A percentile compares a stretch with the other conserved stretches of the same genome.
These are phyloP conservation scores for Spironucleus salmonicida DNA, from an alignment of 208 protist genomes.

Conservation along the genomic window DNA sequence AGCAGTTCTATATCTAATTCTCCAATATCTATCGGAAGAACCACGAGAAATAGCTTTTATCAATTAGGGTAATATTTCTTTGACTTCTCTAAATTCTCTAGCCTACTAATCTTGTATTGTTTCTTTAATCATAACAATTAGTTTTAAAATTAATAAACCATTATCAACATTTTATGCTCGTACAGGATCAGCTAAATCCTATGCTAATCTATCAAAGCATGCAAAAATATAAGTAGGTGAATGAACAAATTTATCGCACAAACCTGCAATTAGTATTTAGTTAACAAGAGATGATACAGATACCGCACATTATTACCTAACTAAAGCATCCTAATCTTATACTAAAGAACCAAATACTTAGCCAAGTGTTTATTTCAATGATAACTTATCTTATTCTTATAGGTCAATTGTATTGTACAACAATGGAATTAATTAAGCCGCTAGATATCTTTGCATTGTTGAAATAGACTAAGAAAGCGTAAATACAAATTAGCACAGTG, in stretches of 20 bases:
- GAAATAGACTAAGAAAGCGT: background rate
- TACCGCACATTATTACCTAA: background rate
- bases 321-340: background rate
- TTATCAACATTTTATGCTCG: background rate
- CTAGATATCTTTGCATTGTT: background rate
- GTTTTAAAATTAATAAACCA: background rate
- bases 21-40: slow-evolving; percentile 15
- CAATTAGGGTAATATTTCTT: slow-evolving; percentile 4
- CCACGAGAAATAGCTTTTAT: slow-evolving; percentile 15
- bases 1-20: background rate
- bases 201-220: background rate
- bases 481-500: background rate
- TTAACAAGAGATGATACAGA: background rate
- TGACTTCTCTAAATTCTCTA: slow-evolving; percentile 13
- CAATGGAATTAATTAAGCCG: background rate
- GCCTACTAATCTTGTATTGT: background rate
- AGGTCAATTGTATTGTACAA: background rate
- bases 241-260: background rate
- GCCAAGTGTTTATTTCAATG: background rate
- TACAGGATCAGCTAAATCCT: background rate
- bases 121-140: background rate
- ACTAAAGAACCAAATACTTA: background rate
- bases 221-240: background rate
- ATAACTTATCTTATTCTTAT: background rate
- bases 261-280: background rate